Evolutionary conservation across 345 rosid species (phyloP).

Genomic region (Microthlaspi erraticum): DNA sequence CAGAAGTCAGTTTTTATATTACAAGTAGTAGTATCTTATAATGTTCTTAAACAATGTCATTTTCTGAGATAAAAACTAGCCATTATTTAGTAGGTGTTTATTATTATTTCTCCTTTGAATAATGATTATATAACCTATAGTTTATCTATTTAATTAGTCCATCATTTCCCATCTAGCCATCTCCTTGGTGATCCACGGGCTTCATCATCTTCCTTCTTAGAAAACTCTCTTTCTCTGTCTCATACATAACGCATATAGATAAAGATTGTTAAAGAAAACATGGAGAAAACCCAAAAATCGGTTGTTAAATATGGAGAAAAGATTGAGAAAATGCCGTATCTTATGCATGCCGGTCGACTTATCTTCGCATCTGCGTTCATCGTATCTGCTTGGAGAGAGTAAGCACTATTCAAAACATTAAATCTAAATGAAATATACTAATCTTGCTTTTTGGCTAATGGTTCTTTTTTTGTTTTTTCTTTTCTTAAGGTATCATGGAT

Average conservation of each 20-base stretch:
- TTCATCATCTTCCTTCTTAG: conserved; percentile 12
- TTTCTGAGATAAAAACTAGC: background rate
- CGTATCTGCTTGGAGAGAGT: conserved; percentile 39
- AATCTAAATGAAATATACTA: background rate
- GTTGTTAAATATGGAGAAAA: background rate
- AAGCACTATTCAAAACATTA: conserved; percentile 8
- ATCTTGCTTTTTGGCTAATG: background rate
- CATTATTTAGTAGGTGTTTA: background rate
- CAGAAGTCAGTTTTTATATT: too few species aligned
- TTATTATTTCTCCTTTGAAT: background rate
- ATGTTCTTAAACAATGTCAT: background rate
- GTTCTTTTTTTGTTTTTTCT: background rate
- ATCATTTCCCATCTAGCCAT: background rate
- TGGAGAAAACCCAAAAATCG: too few species aligned
- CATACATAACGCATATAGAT: background rate
- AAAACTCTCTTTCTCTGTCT: conserved; percentile 7
- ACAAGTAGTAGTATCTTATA: background rate
- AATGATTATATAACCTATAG: background rate
- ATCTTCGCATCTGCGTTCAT: conserved; percentile 31
- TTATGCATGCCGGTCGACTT: conserved; percentile 22
- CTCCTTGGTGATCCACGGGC: conserved; percentile 13
- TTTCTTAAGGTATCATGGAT: conserved; percentile 9
- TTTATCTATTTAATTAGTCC: background rate
- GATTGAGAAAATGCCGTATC: conserved; percentile 29
- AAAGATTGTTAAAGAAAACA: background rate